Evolutionary conservation across 2,329 filamentous ascomycete species (phyloP), one percentile per base, ranked within the genome.

Genomic region (Aspergillus neotritici): DNA sequence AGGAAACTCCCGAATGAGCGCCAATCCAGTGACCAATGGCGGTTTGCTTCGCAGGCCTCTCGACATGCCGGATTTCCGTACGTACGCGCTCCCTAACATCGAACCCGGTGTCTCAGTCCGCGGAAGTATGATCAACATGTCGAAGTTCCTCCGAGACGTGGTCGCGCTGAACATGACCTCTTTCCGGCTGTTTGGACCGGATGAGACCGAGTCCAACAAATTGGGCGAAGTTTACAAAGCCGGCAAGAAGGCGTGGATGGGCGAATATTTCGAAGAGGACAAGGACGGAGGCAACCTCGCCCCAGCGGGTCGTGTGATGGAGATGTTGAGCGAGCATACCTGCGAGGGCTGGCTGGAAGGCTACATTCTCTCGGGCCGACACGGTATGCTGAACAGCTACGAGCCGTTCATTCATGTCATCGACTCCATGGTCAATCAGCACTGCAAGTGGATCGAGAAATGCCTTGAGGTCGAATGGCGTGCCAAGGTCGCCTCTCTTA

Each of bases 401-500:
- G 86, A 90, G 64, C 84, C 85, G 0, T 90, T 90, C 60, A 86
- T 89, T 46, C 84, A 89, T 59, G 80, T 90, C 56, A 87, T 90
- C 55, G 84, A 89, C 64, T 87, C 83, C 1, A 90, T 90, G 85
- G 85, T 90, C 47, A 88, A 87, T 63, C 85, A 87, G 69, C 85
- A 90, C 68, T 87, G 84, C 72, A 90, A 90, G 65, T 89, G 85
- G 85, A 77, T 89, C 39, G 85, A 90, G 64, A 90, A 89, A 69
- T 86, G 81, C 52, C 71, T 82, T n/a, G 85, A 89, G 58, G 82
- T 89, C 14, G 80, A 85, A 56, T 90, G 86, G 86, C 80, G 86
- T 40, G 78, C 74, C 54, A 83, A 83, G 63, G 71, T 89, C 9
- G 77, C 84, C 7, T 88, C 84, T 0, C 78, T 90, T 54, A 90